Base-by-base conservation (phyloP, 768 basidiomycete species). In the Phanerochaete carnosa region DNA sequence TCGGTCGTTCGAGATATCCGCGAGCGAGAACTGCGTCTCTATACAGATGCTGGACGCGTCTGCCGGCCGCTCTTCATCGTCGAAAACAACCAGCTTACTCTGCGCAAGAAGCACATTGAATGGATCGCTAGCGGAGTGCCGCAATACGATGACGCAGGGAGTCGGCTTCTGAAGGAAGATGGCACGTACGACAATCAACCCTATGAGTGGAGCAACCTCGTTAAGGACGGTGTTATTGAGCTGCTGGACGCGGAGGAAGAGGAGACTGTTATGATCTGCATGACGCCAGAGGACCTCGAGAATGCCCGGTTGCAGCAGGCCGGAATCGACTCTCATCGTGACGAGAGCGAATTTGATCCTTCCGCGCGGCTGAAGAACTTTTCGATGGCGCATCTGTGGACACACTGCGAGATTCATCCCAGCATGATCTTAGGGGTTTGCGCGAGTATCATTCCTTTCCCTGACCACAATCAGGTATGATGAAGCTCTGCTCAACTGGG, bases 371-470 rank as follows among this genome's bases (percentile, higher is more conserved):
- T 98, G 46, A 98, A 97, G 76, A 87, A 90, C 39, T 84, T 85
- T 32, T 88, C 87, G 45, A 89, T 86, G 71, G 86, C 91, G 0
- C 92, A 97, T 68, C 93, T 92, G 9, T 98, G 92, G 90, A 99
- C 96, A 11, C 96, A 99, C 73, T 98, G 97, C 75, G 96, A 99
- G 77, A 98, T 99, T 69, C 96, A 99, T 74, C 97, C 96, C 12
- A 91, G 90, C 69, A 99, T 98, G 96, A 98, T 99, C 64, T 82
- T 99, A 56, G 96, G 96, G 62, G 94, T 99, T 62, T 98, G 96
- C 71, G 96, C 96, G 2, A 94, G 92, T 76, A 99, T 99, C 71
- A 97, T 99, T 74, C 96, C 96, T 13, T 99, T 99, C 89, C 96
- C 97, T 16, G 97, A 99, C 75, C 96, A 99, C 75, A 99, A 99